Evolutionary conservation across 176 grass and related monocot genomes (phyloP), one percentile per base, ranked within the genome.

Genomic region (Calamus simplicifolius): DNA sequence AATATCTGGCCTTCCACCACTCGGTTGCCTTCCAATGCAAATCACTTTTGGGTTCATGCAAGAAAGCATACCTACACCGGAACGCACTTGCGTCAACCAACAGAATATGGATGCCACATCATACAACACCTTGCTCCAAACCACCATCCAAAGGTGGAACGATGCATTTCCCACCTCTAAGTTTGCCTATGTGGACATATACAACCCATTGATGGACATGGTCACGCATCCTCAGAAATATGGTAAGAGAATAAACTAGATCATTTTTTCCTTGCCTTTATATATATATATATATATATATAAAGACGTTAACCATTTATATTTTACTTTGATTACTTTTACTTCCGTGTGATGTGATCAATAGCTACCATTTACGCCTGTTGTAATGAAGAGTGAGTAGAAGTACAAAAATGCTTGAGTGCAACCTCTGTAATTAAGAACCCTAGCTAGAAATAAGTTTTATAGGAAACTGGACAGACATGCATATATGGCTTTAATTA

Each of bases 1-100:
- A 35, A 78, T 87, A 19, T 49, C 74, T 1, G 78, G 78, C 5
- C 60, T 86, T 61, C 74, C 78, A 48, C 83, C 83, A 52, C 48
- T 86, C 73, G 83, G 83, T 2, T 86, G 83, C 61, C 83, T 86
- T 35, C 83, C 83, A 51, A 19, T 78, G 12, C 57, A 61, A 56
- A 86, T 56, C 58, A 71, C 60, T 52, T 51, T 69, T 4, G 27
- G 16, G 2, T 19, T 18, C 7, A 25, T 19, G 12, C 58, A 51
- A 43, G 15, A 19, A 43, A 61, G n/a, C n/a, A n/a, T n/a, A n/a
- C n/a, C n/a, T n/a, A n/a, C n/a, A n/a, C n/a, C n/a, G n/a, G n/a
- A n/a, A n/a, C n/a, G 18, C 27, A n/a, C 12, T 58, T 27, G 3
- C 16, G 6, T 48, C 4, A 2, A 16, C 50, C 15, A 27, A 3